Percentiles rank a stretch among this genome's conserved stretches.
Conservation (phyloP, 1,284 basidiomycete species). For the Acaromyces ingoldii region DNA sequence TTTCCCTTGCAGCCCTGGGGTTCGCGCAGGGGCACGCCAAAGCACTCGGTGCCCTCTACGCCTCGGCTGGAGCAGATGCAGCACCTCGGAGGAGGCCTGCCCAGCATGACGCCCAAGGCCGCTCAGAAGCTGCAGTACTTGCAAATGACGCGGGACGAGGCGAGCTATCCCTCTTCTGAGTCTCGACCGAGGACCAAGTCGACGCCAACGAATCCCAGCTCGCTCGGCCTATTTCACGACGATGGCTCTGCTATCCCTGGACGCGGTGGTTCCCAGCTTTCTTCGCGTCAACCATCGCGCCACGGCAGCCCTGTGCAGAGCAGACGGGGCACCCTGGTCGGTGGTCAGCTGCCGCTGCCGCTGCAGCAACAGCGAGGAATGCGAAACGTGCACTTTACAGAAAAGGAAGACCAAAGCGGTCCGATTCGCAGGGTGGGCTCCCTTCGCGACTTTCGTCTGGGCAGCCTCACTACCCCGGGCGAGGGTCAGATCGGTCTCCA, state of each 20-base stretch:
- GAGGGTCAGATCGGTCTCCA: too few species aligned
- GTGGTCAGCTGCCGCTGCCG: too few species aligned
- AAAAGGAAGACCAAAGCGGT: neutral
- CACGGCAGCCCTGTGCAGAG: neutral
- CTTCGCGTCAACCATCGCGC: too few species aligned
- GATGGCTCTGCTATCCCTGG: too few species aligned
- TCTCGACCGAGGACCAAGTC: slow-evolving; percentile 1
- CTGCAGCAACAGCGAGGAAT: too few species aligned
- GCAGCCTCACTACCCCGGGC: too few species aligned
- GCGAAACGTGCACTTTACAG: slow-evolving; percentile 8
- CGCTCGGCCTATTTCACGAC: neutral
- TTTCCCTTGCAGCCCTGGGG: slow-evolving; percentile 18
- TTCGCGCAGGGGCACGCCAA: slow-evolving; percentile 22
- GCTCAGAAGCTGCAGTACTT: slow-evolving; percentile 28
- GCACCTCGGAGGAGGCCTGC: too few species aligned
- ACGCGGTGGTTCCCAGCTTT: too few species aligned
- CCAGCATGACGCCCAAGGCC: slow-evolving; percentile 34
- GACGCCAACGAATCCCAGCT: neutral
- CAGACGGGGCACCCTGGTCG: neutral
- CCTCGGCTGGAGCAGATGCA: neutral
- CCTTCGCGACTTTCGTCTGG: slow-evolving; percentile 18
- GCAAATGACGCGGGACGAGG: slow-evolving; percentile 33
- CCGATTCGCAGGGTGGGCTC: slow-evolving; percentile 16
- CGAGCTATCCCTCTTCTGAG: neutral
- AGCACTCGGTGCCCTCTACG: slow-evolving; percentile 9